Conservation (phyloP, 192 early-diverging fungal species). For the Phlyctochytrium bullatum region DNA sequence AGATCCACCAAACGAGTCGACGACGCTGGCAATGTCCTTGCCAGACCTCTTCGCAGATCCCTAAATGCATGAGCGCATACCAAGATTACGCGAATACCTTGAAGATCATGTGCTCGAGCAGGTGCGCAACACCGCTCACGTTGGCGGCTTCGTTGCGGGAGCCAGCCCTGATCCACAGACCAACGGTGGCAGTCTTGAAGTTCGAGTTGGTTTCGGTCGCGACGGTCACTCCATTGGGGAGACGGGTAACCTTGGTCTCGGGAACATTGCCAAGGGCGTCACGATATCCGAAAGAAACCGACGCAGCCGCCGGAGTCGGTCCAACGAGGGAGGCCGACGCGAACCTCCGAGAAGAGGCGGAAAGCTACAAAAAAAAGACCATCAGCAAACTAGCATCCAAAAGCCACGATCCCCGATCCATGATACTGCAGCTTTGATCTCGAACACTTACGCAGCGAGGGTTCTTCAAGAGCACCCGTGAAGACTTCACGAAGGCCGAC, state of each 20-base stretch:
- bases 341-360: background rate
- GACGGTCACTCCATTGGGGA: constrained; percentile 50
- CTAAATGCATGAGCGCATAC: constrained; percentile 38
- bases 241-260: constrained; percentile 44
- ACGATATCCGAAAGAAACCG: constrained; percentile 42
- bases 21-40: constrained; percentile 83
- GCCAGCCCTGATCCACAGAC: constrained; percentile 59
- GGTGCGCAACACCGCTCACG: constrained; percentile 93
- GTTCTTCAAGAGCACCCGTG: too few relatives aligned
- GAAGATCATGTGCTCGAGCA: constrained; percentile 98
- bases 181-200: constrained; percentile 53
- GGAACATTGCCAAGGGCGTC: constrained; percentile 48
- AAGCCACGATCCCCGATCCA: too few relatives aligned
- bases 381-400: too few relatives aligned
- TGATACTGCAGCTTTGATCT: too few relatives aligned
- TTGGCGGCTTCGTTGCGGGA: constrained; percentile 53
- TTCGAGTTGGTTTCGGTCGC: constrained; percentile 55
- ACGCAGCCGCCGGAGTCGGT: constrained; percentile 25
- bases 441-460: too few relatives aligned
- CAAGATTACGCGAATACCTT: too few relatives aligned
- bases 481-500: too few relatives aligned
- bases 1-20: constrained; percentile 96
- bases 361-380: too few relatives aligned
- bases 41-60: constrained; percentile 81
- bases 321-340: constrained; percentile 14